Evolutionary conservation across 2,329 filamentous ascomycete genomes (phyloP), one percentile per base, ranked within the genome.

Genomic region (Hypocreales sp.): DNA sequence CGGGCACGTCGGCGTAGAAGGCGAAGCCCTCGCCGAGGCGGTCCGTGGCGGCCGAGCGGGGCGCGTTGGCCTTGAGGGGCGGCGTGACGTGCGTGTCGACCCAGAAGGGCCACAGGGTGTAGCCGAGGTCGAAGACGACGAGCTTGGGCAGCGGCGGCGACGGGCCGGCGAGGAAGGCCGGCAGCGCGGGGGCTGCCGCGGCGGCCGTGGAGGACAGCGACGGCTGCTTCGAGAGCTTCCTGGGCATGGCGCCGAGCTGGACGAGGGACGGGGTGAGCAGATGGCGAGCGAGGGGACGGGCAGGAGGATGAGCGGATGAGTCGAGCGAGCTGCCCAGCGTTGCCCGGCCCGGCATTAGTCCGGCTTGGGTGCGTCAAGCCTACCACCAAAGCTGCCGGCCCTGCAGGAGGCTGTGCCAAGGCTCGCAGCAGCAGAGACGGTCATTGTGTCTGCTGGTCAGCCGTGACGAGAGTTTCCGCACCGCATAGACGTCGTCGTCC

Each of bases 21-120:
- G 64, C 53, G 42, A 72, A 84, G 12, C 59, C 59, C 53, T 84
- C 78, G 47, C 74, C 75, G 32, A 57, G 54, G 37, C 60, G 56
- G 48, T 76, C 72, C 13, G 56, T 53, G 29, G 53, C 58, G 36
- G 51, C 52, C 33, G 45, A 57, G 55, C 51, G 51, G 7, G 47
- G 35, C 1, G 56, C 30, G 29, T 60, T 56, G 6, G 61, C 42
- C 38, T 66, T 65, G 12, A 93, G 56, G 0, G 84, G 86, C 6
- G 73, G 67, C 15, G 72, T 71, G 41, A 90, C 79, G 54, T 94
- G 86, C 4, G 84, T 93, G 59, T 95, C 90, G 2, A 92, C 77
- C 87, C 87, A 95, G 56, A 94, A 94, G 5, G 86, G 84, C 90
- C 87, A 95, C n/a, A 95, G 65, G 0, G 90, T 95, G 63, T 94